Percentiles rank a stretch among this genome's conserved stretches.
Evolutionary conservation across 768 basidiomycete genomes (phyloP).

Genomic region (Rubroboletus pulcherrimus): DNA sequence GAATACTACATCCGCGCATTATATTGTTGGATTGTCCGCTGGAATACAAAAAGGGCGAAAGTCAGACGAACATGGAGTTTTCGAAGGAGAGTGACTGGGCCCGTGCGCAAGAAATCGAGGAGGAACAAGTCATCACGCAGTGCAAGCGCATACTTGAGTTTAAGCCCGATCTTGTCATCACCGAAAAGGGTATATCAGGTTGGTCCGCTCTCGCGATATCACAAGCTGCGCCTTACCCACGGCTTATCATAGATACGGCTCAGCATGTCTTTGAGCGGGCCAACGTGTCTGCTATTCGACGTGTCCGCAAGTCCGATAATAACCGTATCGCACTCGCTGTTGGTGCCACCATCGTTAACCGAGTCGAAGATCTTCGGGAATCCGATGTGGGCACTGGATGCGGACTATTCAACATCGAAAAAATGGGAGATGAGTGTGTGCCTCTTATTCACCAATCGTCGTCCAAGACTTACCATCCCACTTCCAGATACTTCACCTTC

Average conservation of each 20-base stretch:
- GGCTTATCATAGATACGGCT: slow-evolving; percentile 64
- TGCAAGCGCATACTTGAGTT: slow-evolving; percentile 85
- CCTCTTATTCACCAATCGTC: background rate
- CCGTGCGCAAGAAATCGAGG: slow-evolving; percentile 89
- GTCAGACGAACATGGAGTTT: slow-evolving; percentile 98
- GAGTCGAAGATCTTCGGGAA: slow-evolving; percentile 91
- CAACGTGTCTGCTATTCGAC: slow-evolving; percentile 88
- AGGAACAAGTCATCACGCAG: slow-evolving; percentile 90
- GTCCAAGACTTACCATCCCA: background rate
- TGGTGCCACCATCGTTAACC: slow-evolving; percentile 95
- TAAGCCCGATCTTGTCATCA: slow-evolving; percentile 92
- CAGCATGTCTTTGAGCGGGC: slow-evolving; percentile 86
- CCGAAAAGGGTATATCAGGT: slow-evolving; percentile 98
- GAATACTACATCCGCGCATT: slow-evolving; percentile 87
- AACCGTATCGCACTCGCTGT: slow-evolving; percentile 96
- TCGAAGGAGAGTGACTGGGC: slow-evolving; percentile 93
- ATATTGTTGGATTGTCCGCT: slow-evolving; percentile 90
- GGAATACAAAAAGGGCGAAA: slow-evolving; percentile 99
- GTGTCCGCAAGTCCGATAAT: slow-evolving; percentile 99
- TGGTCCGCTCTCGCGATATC: slow-evolving; percentile 19
- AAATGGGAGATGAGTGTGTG: slow-evolving; percentile 88
- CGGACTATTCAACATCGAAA: slow-evolving; percentile 95
- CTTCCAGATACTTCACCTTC: slow-evolving; percentile 88
- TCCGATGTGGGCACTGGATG: slow-evolving; percentile 89
- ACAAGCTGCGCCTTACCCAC: background rate